Conservation (phyloP, 768 basidiomycete genomes). For the Sporobolomyces roseus region DNA sequence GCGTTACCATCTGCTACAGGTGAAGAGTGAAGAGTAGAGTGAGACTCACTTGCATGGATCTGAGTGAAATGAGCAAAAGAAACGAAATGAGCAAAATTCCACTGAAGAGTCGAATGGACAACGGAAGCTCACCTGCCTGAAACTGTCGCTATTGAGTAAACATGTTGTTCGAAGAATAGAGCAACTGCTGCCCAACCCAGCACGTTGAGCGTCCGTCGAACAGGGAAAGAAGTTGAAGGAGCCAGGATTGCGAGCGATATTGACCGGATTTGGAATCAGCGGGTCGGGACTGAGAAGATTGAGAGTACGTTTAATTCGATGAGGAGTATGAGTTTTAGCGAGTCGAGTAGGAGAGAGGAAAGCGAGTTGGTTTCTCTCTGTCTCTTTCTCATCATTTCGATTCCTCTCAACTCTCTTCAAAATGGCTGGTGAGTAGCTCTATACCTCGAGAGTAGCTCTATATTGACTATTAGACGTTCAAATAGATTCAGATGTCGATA, state of each 20-base stretch:
- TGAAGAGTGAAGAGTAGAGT: no score
- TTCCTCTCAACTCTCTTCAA: neutral
- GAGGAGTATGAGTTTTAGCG: no score
- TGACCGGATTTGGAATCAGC: no score
- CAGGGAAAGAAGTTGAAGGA: neutral
- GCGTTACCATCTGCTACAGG: no score
- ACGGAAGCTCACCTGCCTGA: conserved; percentile 37
- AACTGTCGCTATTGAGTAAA: conserved; percentile 38
- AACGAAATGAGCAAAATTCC: no score
- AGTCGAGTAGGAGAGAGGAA: neutral
- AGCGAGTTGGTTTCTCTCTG: neutral
- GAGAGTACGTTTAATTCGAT: no score
- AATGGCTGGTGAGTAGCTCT: conserved; percentile 23
- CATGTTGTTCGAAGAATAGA: conserved; percentile 41
- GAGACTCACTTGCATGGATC: conserved; percentile 44
- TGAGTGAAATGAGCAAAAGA: no score
- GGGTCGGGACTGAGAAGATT: no score
- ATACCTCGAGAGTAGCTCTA: neutral
- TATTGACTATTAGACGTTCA: neutral
- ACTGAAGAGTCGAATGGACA: neutral
- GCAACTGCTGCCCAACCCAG: conserved; percentile 43
- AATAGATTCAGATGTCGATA: conserved; percentile 30
- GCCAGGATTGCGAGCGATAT: neutral
- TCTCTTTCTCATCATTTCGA: neutral
- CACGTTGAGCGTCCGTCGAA: conserved; percentile 20